A percentile compares a stretch with the other conserved stretches of the same genome.
Conservation (phyloP, 768 basidiomycete species). For the Xerocomus potaroensis region DNA sequence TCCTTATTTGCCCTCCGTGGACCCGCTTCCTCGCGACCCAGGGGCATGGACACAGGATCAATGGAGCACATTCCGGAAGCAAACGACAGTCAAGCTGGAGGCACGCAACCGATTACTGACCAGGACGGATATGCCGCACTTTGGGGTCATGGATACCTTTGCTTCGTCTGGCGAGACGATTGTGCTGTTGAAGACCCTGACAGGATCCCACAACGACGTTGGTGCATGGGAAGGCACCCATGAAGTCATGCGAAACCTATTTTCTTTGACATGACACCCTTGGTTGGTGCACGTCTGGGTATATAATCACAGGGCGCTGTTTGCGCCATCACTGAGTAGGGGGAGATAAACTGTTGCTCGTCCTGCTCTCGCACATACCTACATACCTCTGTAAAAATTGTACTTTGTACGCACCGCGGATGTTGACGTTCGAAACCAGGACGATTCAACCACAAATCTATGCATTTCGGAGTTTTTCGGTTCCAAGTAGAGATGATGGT, state of each 20-base stretch:
- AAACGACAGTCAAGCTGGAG: conserved; percentile 37
- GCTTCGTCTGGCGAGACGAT: conserved; percentile 42
- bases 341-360: too few species aligned
- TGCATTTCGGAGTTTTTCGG: too few species aligned
- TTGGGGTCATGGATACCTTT: conserved; percentile 56
- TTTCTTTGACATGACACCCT: conserved; percentile 23
- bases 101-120: conserved; percentile 44
- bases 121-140: conserved; percentile 40
- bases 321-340: too few species aligned
- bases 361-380: too few species aligned
- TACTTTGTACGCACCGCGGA: too few species aligned
- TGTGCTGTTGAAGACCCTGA: conserved; percentile 51
- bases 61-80: conserved; percentile 41
- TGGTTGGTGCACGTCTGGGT: too few species aligned
- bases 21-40: conserved; percentile 33
- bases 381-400: too few species aligned
- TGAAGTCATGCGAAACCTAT: conserved; percentile 43
- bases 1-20: conserved; percentile 51
- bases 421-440: too few species aligned
- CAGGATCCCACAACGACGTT: conserved; percentile 57
- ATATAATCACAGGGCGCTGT: too few species aligned
- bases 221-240: conserved; percentile 66
- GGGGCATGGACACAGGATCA: conserved; percentile 34
- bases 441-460: too few species aligned
- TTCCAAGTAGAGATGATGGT: too few species aligned